Conservation (phyloP, 2,329 filamentous ascomycete genomes). For the Claviceps fusiformis region DNA sequence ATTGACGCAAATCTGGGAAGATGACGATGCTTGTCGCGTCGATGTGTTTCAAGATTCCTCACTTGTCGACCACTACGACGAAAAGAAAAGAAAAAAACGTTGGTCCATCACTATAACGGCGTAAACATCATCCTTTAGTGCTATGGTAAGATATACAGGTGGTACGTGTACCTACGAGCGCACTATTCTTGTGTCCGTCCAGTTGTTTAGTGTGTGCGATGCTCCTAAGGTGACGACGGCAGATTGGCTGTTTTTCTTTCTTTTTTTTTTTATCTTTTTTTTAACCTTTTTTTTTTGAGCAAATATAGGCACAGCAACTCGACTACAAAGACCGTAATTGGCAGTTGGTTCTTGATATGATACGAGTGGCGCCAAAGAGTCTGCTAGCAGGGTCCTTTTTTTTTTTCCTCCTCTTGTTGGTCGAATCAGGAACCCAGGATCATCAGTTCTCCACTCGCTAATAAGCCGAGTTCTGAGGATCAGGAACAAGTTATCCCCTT, state of each 20-base stretch:
- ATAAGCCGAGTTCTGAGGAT: neutral
- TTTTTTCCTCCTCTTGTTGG: neutral
- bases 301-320: neutral
- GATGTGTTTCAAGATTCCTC: constrained; percentile 9
- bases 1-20: neutral
- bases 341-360: neutral
- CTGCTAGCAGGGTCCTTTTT: neutral
- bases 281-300: neutral
- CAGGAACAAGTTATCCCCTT: neutral
- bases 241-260: neutral
- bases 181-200: neutral
- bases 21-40: neutral
- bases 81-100: neutral
- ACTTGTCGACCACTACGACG: neutral
- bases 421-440: neutral
- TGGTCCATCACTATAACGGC: neutral
- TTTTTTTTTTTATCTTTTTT: neutral
- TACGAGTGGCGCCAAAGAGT: neutral
- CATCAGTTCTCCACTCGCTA: neutral
- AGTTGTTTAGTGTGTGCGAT: neutral
- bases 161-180: neutral
- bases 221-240: neutral
- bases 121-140: neutral
- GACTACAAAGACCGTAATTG: neutral
- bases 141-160: neutral